phyloP scores from a whole-genome alignment of 2,329 filamentous ascomycete genomes.

The Diaporthe longicolla region DNA sequence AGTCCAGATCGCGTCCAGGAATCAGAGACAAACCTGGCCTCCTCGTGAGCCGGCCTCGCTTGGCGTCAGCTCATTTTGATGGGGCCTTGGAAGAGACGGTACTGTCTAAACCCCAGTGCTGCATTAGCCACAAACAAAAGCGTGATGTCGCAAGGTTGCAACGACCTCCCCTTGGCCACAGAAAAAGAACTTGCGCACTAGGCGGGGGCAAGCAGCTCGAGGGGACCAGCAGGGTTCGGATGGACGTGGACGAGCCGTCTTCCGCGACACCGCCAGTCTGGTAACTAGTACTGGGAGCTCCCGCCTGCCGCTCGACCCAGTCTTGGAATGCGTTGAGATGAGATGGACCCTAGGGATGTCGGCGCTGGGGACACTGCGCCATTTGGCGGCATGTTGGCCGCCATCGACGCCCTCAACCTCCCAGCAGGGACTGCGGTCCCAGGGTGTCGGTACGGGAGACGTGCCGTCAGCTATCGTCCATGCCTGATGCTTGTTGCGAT shows the following conservation, averaged over 20 bases:
- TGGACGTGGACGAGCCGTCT: constrained; percentile 23
- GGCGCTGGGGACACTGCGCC: constrained; percentile 8
- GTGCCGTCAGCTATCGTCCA: constrained; percentile 11
- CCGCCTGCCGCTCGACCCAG: constrained; percentile 36
- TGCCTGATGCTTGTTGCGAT: constrained; percentile 36
- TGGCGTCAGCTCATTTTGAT: constrained; percentile 33
- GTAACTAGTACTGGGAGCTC: constrained; percentile 37
- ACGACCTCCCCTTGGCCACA: neutral
- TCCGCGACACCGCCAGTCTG: constrained; percentile 38
- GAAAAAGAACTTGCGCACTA: constrained; percentile 11
- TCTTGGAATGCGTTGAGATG: constrained; percentile 25
- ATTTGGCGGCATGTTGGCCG: constrained; percentile 27
- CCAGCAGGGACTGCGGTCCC: constrained; percentile 24
- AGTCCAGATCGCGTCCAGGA: constrained; percentile 23
- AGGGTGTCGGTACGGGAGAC: constrained; percentile 8
- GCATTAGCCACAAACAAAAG: constrained; percentile 23
- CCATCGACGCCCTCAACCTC: constrained; percentile 10
- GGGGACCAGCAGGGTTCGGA: constrained; percentile 25
- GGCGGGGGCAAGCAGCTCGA: constrained; percentile 19
- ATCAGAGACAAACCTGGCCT: neutral
- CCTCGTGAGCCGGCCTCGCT: constrained; percentile 19
- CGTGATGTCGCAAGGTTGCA: constrained; percentile 10
- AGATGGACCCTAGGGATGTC: constrained; percentile 12
- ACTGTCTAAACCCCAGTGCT: neutral
- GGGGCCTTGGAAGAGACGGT: neutral